phyloP scores from a whole-genome alignment of 2,329 filamentous ascomycete genomes.

The Grosmannia huntii region DNA sequence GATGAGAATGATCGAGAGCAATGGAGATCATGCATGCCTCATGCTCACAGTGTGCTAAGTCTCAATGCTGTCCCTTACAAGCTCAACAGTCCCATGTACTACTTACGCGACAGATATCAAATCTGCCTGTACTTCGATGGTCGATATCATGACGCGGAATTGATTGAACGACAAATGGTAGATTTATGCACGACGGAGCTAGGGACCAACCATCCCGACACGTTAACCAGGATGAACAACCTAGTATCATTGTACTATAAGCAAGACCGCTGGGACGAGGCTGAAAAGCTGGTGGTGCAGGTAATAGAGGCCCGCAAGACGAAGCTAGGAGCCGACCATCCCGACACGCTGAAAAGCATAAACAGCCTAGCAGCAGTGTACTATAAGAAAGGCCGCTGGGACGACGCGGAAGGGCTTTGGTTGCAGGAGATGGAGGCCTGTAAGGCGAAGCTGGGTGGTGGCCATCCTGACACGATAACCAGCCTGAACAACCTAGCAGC shows the following conservation, averaged over 20 bases:
- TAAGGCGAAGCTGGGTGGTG: background rate
- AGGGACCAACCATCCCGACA: background rate
- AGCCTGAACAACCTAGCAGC: background rate
- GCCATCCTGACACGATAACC: background rate
- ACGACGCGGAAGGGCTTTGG: background rate
- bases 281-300: background rate
- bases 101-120: background rate
- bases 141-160: constrained; percentile 3
- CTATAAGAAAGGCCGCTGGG: background rate
- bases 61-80: background rate
- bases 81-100: no score
- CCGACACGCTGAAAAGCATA: background rate
- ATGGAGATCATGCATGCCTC: constrained; percentile 6
- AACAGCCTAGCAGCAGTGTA: background rate
- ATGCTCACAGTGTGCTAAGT: background rate
- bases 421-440: background rate
- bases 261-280: background rate
- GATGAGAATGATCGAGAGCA: background rate
- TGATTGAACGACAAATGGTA: background rate
- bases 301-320: background rate
- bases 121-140: constrained; percentile 5
- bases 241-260: background rate
- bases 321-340: background rate
- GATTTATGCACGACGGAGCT: background rate
- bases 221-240: background rate